These are phyloP conservation scores for Lepraria neglecta DNA, from an alignment of 495 filamentous ascomycete genomes.

Conservation along the genomic window DNA sequence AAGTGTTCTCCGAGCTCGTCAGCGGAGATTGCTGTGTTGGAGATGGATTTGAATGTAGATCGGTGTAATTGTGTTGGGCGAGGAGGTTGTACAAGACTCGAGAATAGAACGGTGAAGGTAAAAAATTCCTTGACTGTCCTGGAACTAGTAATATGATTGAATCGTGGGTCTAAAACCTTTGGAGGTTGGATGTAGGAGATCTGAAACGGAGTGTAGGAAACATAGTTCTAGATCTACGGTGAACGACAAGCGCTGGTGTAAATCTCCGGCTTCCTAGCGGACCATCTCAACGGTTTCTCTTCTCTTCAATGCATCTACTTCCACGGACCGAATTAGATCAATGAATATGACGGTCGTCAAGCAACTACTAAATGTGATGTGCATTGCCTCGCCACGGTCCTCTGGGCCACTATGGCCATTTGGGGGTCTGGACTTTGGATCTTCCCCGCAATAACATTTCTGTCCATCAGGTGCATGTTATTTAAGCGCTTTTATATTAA, in stretches of 20 bases:
- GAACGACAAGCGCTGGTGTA: conserved; percentile 6
- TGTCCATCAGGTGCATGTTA: neutral
- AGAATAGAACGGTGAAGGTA: too few relatives aligned
- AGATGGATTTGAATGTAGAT: too few relatives aligned
- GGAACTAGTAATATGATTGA: neutral
- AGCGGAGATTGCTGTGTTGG: too few relatives aligned
- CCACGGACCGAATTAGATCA: too few relatives aligned
- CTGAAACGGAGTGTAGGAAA: neutral
- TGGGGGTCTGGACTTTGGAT: conserved; percentile 8
- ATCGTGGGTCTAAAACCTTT: neutral
- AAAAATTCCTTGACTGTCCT: neutral
- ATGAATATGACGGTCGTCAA: neutral
- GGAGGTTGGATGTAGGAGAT: neutral
- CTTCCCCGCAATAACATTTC: conserved; percentile 5
- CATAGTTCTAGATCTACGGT: neutral
- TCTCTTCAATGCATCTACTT: neutral
- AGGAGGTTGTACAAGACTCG: too few relatives aligned
- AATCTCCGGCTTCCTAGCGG: conserved; percentile 7
- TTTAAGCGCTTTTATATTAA: conserved; percentile 1
- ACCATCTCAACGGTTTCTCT: neutral
- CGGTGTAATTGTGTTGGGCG: too few relatives aligned
- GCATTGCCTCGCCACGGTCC: neutral
- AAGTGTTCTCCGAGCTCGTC: too few relatives aligned
- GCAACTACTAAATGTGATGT: neutral
- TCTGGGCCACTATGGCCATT: neutral